Conservation (phyloP, 768 basidiomycete genomes). For the Rhizopogon roseolus region DNA sequence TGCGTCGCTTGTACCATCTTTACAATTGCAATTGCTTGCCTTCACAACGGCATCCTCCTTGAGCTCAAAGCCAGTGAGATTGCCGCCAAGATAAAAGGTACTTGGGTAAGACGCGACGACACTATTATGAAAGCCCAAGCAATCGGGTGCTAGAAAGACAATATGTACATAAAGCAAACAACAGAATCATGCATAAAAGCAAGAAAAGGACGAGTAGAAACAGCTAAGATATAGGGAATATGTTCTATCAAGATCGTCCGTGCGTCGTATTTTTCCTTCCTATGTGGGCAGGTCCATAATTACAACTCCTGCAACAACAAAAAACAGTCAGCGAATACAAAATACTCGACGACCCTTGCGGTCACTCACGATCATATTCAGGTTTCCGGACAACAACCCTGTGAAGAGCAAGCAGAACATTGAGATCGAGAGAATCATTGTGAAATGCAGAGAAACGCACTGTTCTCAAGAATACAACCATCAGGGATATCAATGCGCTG, state of each 20-base stretch:
- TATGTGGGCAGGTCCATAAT: neutral
- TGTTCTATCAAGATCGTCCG: neutral
- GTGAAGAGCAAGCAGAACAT: neutral
- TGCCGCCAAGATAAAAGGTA: neutral
- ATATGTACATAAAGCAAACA: neutral
- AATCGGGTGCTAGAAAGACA: neutral
- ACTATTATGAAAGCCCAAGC: neutral
- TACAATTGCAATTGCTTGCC: neutral
- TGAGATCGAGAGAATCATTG: slow-evolving; percentile 10
- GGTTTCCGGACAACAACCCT: slow-evolving; percentile 70
- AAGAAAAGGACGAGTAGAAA: neutral
- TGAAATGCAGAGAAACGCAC: slow-evolving; percentile 25
- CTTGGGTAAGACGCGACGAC: neutral
- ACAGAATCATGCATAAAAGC: neutral
- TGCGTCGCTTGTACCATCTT: neutral
- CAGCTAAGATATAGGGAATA: neutral
- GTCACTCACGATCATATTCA: slow-evolving; percentile 64
- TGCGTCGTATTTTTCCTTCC: neutral
- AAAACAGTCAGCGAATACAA: neutral
- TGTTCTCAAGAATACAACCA: slow-evolving; percentile 67
- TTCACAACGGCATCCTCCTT: neutral
- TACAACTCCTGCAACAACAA: neutral
- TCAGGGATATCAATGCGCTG: slow-evolving; percentile 73
- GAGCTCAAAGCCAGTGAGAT: neutral
- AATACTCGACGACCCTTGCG: neutral